These are phyloP conservation scores for Akanthomyces dipterigenus DNA, from an alignment of 2,329 filamentous ascomycete genomes.

Conservation along the genomic window DNA sequence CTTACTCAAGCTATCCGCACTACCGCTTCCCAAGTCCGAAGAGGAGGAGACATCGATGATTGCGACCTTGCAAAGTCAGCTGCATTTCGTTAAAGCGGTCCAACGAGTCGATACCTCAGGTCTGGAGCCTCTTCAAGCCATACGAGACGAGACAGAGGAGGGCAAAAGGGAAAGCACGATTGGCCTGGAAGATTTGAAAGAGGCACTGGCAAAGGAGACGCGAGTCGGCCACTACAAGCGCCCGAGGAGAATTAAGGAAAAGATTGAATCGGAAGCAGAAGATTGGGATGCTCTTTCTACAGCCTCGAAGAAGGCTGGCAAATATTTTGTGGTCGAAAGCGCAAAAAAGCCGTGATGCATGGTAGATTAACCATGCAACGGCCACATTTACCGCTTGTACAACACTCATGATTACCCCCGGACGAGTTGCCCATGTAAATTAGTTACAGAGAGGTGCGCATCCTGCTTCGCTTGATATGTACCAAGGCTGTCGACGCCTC, in stretches of 20 bases:
- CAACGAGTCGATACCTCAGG: conserved; percentile 69
- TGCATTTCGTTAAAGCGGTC: conserved; percentile 85
- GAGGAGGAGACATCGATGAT: conserved; percentile 67
- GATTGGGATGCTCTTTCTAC: conserved; percentile 65
- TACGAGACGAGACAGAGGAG: conserved; percentile 72
- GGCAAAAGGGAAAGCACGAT: conserved; percentile 54
- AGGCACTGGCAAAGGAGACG: conserved; percentile 54
- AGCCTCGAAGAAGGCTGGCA: conserved; percentile 59
- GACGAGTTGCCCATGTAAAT: background rate
- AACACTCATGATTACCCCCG: conserved; percentile 8
- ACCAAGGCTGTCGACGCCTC: background rate
- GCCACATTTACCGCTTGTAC: conserved; percentile 3
- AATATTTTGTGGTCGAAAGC: conserved; percentile 72
- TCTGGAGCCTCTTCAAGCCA: conserved; percentile 66
- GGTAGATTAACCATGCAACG: conserved; percentile 12
- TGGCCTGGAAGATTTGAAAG: conserved; percentile 48
- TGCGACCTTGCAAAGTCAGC: conserved; percentile 67
- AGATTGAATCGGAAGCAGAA: conserved; percentile 42
- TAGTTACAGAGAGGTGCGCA: background rate
- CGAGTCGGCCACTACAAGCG: conserved; percentile 48
- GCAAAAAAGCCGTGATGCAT: conserved; percentile 31
- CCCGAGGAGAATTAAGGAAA: conserved; percentile 31
- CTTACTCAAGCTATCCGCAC: conserved; percentile 80
- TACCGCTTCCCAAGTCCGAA: conserved; percentile 60
- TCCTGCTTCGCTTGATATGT: no score